Evolutionary conservation across 768 basidiomycete genomes (phyloP), one percentile per base, ranked within the genome.

Genomic region (Mycena latifolia): DNA sequence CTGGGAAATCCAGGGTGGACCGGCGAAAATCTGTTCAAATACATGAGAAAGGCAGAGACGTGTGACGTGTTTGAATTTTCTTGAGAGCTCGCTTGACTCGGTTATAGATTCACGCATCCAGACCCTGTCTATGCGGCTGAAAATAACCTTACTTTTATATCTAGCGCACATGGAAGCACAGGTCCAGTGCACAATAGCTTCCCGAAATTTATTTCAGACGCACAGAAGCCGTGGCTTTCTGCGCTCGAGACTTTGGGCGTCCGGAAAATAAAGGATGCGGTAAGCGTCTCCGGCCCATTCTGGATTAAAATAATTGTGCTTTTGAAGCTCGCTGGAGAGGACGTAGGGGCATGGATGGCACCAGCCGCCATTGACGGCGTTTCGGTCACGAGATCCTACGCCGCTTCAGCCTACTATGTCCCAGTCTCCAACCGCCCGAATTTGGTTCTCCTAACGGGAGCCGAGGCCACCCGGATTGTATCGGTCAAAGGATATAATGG

Each of bases 1-100:
- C 66, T 81, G 2, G 80, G 80, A 1, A 81, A 81, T 61, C 69
- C 74, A 2, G 80, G 80, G 22, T 81, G 80, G 80, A 78, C 74
- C 33, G 80, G 77, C 73, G 69, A 75, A 10, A 66, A 72, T 28
- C 74, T 74, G 27, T 61, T 70, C 6, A 71, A 76, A 63, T 75
- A 75, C 57, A 71, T 66, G 50, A 75, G 71, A 48, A 73, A 71
- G 48, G 55, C 63, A 22, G 78, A 79, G 63, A 76, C 59, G 75
- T 59, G 24, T 47, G 57, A 17, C 4, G 3, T 5, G 18, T 75
- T n/a, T 6, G 35, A 14, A 63, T 51, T 33, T 28, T 18, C 12
- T 20, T 59, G 20, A n/a, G 18, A 33, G 5, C 27, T 18, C 9
- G 2, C 7, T 31, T 10, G 29, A 45, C 46, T 17, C 25, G 27